phyloP scores from a whole-genome alignment of 768 basidiomycete species.

The Neoboletus magnificus region DNA sequence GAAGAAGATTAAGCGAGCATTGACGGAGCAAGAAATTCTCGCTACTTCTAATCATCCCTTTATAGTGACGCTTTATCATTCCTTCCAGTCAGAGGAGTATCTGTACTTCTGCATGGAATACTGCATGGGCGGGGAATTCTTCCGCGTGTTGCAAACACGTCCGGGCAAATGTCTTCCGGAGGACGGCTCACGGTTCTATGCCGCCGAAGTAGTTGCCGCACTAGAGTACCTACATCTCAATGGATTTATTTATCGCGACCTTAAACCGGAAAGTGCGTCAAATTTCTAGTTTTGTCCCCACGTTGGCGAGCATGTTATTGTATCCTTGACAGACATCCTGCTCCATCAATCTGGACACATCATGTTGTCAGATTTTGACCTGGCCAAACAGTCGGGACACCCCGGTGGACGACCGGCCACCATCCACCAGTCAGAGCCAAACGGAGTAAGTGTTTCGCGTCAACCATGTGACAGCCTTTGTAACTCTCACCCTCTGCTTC shows the following conservation, averaged over 20 bases:
- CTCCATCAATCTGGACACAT: conserved; percentile 98
- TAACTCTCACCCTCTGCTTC: conserved; percentile 5
- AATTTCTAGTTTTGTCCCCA: conserved; percentile 9
- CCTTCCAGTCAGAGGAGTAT: conserved; percentile 97
- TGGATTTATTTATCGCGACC: conserved; percentile 98
- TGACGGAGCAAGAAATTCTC: conserved; percentile 98
- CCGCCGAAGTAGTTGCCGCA: conserved; percentile 96
- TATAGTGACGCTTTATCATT: conserved; percentile 98
- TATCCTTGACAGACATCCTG: conserved; percentile 71
- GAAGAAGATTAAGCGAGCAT: conserved; percentile 97
- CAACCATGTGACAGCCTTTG: conserved; percentile 1
- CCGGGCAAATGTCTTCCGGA: conserved; percentile 97
- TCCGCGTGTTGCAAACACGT: conserved; percentile 92
- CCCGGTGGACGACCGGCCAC: conserved; percentile 82
- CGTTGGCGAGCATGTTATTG: neutral
- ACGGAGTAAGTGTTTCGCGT: conserved; percentile 61
- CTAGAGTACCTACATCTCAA: conserved; percentile 98
- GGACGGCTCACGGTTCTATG: conserved; percentile 95
- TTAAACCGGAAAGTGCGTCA: conserved; percentile 96
- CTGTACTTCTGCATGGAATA: conserved; percentile 99
- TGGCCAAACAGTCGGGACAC: conserved; percentile 92
- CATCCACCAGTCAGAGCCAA: conserved; percentile 80
- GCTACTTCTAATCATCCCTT: conserved; percentile 99
- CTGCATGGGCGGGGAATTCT: conserved; percentile 99
- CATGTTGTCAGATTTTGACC: conserved; percentile 98